Base-by-base conservation (phyloP, 345 rosid genomes). In the Eucalyptus regnans region DNA sequence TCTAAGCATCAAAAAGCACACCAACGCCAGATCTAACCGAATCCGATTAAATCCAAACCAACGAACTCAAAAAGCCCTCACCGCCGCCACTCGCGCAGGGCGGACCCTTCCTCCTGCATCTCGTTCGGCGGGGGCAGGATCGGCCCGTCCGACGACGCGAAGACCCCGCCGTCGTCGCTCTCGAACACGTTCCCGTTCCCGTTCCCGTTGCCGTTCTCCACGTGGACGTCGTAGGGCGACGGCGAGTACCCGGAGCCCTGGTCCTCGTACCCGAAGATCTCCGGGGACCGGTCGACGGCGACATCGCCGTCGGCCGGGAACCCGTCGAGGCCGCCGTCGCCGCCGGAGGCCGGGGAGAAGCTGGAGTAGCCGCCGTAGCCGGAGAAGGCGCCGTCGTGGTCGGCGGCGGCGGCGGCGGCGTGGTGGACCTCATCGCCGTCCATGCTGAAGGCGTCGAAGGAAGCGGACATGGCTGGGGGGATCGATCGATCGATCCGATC, bases 11-110 rank as follows among this genome's bases (percentile, higher is more conserved):
- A 76, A 76, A 76, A 29, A 22, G 5, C 84, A 41, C 84, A 76
- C 48, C 46, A 18, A 7, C 22, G 33, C 88, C 89, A 87, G 91
- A 94, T 94, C 91, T 89, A 90, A 89, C 87, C 88, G 89, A 41
- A 87, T 50, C 46, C 25, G 48, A 89, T 31, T 84, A 25, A 31
- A 27, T 31, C 88, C 49, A 88, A 7, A 88, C 51, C 49, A 51
- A 84, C 60, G 48, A 13, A n/a, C 6, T 3, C 16, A 43, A 83
- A 84, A 52, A 33, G 48, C 50, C 62, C 96, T 95, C 84, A 96
- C 98, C 96, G 96, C 50, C 98, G 95, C 98, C 98, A 96, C 90
- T 96, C 97, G 50, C 96, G 96, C 71, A 96, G 94, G 80, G 94
- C 95, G 60, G 84, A 91, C 20, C 97, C 97, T 92, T 94, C 96